These are phyloP conservation scores for Choiromyces venosus DNA, from an alignment of 495 filamentous ascomycete species.

Conservation along the genomic window DNA sequence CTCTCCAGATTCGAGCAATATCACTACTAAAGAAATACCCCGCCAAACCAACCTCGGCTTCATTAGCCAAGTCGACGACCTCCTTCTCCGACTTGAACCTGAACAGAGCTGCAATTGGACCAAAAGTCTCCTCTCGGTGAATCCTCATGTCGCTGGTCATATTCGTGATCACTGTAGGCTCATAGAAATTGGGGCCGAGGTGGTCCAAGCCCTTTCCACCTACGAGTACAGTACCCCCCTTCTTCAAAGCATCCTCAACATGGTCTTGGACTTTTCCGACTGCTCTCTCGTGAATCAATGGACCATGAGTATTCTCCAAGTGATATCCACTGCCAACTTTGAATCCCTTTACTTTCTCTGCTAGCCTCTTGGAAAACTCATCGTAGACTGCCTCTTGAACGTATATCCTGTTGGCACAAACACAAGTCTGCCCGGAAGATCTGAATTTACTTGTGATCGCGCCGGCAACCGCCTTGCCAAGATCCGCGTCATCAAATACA, in stretches of 20 bases:
- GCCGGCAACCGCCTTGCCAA: constrained; percentile 69
- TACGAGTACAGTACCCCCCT: constrained; percentile 64
- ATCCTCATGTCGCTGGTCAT: constrained; percentile 76
- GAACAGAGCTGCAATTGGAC: constrained; percentile 78
- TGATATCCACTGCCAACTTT: constrained; percentile 72
- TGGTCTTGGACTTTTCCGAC: constrained; percentile 71
- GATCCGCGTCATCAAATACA: constrained; percentile 83
- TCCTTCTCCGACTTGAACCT: constrained; percentile 77
- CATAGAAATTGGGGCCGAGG: constrained; percentile 70
- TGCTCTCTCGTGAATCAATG: constrained; percentile 72
- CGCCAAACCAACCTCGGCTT: constrained; percentile 70
- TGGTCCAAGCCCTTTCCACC: constrained; percentile 64
- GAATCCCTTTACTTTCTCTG: constrained; percentile 68
- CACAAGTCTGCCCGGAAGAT: constrained; percentile 81
- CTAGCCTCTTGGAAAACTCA: constrained; percentile 63
- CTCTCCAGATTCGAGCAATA: constrained; percentile 62
- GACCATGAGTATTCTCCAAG: constrained; percentile 67
- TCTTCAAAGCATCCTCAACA: constrained; percentile 66
- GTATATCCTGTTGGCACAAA: constrained; percentile 83
- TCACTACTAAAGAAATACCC: constrained; percentile 84
- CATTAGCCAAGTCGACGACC: constrained; percentile 72
- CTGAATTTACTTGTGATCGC: constrained; percentile 78
- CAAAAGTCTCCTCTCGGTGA: constrained; percentile 79
- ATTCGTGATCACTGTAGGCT: constrained; percentile 73
- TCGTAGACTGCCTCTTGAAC: constrained; percentile 76